A percentile compares a stretch with the other conserved stretches of the same genome.
Conservation (phyloP, 805 yeast genomes). For the Zygosaccharomyces bailii region DNA sequence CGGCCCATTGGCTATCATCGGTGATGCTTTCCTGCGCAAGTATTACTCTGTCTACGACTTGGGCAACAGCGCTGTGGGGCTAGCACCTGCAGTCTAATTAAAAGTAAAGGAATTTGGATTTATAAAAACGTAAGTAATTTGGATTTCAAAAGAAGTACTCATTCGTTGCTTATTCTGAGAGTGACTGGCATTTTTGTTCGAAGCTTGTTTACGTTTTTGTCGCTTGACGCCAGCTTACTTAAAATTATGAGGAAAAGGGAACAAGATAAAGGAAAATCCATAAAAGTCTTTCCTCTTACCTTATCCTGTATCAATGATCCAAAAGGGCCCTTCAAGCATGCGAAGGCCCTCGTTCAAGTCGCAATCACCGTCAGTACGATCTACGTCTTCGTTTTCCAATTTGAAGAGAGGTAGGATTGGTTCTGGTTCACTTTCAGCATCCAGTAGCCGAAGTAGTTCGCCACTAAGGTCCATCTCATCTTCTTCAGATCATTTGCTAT, state of each 20-base stretch:
- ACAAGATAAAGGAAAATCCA: neutral
- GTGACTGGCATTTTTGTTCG: too few relatives aligned
- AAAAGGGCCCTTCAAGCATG: constrained; percentile 22
- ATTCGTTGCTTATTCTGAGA: too few relatives aligned
- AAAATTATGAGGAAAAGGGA: neutral
- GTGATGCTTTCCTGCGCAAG: constrained; percentile 95
- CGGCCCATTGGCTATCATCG: constrained; percentile 93
- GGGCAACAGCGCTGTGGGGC: constrained; percentile 88
- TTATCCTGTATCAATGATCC: constrained; percentile 15
- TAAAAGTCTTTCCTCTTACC: neutral
- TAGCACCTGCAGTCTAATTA: constrained; percentile 66
- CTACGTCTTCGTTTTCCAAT: constrained; percentile 20
- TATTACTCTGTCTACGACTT: constrained; percentile 93
- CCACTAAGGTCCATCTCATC: constrained; percentile 16
- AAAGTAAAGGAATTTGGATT: neutral
- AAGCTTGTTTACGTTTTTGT: constrained; percentile 5
- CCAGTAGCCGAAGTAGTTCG: constrained; percentile 17
- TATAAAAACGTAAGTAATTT: neutral
- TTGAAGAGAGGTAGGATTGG: constrained; percentile 13
- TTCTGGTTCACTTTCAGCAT: constrained; percentile 13
- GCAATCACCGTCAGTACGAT: constrained; percentile 22
- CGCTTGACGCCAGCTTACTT: neutral
- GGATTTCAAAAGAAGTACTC: neutral
- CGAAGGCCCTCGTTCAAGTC: constrained; percentile 22
- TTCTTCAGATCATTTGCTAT: constrained; percentile 9